phyloP scores from a whole-genome alignment of 768 basidiomycete species.

The Auriscalpium orientale region DNA sequence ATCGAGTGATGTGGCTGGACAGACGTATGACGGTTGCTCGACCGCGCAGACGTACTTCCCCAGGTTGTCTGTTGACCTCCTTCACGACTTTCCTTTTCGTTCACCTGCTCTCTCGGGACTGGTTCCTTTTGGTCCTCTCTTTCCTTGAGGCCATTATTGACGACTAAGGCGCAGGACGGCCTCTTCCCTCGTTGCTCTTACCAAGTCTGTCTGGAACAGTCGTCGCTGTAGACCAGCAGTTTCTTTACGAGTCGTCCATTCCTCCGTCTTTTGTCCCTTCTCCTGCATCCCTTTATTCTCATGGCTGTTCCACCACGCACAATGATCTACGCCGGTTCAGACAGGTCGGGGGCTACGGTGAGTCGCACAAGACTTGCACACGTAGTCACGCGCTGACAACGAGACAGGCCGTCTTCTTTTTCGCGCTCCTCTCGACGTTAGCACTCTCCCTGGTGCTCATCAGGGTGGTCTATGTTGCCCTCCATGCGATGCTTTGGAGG shows the following conservation, averaged over 20 bases:
- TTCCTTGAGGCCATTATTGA: conserved; percentile 19
- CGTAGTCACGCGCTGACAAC: neutral
- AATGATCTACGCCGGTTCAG: neutral
- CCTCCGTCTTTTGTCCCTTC: conserved; percentile 15
- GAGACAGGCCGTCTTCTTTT: conserved; percentile 1
- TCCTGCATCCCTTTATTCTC: conserved; percentile 21
- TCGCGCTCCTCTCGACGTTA: conserved; percentile 7
- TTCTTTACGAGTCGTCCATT: neutral
- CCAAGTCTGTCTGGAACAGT: conserved; percentile 22
- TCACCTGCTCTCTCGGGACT: conserved; percentile 8
- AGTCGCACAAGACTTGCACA: neutral
- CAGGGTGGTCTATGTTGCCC: neutral
- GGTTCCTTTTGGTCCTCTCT: conserved; percentile 11
- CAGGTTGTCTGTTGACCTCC: neutral
- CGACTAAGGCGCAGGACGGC: conserved; percentile 28
- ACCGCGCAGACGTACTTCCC: neutral
- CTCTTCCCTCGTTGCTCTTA: conserved; percentile 17
- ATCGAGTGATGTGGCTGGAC: neutral
- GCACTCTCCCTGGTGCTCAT: conserved; percentile 12
- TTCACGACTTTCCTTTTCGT: neutral
- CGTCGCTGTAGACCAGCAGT: conserved; percentile 10
- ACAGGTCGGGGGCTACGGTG: conserved; percentile 3
- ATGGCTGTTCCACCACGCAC: neutral
- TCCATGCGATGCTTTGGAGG: conserved; percentile 27
- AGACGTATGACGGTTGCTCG: conserved; percentile 1